These are phyloP conservation scores for Plantago elongata DNA, from an alignment of 257 asterid species.

Conservation along the genomic window DNA sequence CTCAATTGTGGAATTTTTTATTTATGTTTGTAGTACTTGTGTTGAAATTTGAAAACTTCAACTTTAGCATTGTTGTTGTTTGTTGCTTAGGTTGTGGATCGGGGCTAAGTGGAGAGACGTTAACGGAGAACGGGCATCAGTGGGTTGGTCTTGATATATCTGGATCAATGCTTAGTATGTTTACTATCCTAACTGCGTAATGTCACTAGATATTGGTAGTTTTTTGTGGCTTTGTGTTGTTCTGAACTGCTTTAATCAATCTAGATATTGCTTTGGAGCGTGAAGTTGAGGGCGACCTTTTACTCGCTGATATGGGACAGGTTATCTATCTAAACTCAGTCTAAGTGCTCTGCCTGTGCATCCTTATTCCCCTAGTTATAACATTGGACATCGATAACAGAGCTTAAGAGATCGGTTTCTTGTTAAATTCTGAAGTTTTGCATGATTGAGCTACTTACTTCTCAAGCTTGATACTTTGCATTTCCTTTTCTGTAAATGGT, in stretches of 20 bases:
- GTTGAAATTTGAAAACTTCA: background rate
- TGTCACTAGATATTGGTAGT: constrained; percentile 3
- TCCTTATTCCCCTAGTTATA: background rate
- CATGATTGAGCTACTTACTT: no score
- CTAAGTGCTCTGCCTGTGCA: no score
- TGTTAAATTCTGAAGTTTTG: background rate
- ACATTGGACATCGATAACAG: background rate
- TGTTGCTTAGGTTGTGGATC: constrained; percentile 86
- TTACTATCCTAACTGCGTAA: background rate
- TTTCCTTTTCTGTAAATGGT: no score
- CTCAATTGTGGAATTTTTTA: background rate
- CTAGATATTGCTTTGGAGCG: constrained; percentile 85
- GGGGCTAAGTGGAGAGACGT: constrained; percentile 90
- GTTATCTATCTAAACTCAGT: constrained; percentile 24
- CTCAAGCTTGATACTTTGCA: no score
- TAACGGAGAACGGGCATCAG: constrained; percentile 82
- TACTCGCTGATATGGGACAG: constrained; percentile 96
- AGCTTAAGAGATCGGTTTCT: background rate
- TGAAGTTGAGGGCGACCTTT: constrained; percentile 86
- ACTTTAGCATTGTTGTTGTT: constrained; percentile 4
- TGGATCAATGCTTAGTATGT: constrained; percentile 74
- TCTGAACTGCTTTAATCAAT: constrained; percentile 13
- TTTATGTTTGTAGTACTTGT: no score
- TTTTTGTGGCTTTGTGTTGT: constrained; percentile 10
- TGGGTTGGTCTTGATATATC: constrained; percentile 98